Conservation (phyloP, 768 basidiomycete species). For the Naematelia aurantialba region DNA sequence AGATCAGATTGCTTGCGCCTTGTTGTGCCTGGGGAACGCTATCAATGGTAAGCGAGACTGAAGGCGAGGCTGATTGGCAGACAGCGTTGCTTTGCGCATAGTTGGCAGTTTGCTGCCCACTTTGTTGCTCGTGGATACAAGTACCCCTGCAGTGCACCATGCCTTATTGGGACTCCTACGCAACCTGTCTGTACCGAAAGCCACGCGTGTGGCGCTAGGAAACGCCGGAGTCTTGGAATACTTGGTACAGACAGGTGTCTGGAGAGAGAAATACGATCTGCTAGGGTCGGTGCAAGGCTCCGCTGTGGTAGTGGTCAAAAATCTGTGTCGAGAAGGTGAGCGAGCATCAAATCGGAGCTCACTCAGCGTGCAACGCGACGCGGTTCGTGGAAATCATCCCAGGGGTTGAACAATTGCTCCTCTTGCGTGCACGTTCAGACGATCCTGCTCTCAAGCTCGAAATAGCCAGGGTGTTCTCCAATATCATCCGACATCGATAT, state of each 20-base stretch:
- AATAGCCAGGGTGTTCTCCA: slow-evolving; percentile 81
- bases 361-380: slow-evolving; percentile 37
- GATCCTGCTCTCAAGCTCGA: slow-evolving; percentile 81
- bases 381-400: slow-evolving; percentile 55
- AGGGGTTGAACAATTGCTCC: slow-evolving; percentile 65
- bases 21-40: slow-evolving; percentile 37
- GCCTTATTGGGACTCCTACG: slow-evolving; percentile 81
- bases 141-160: slow-evolving; percentile 65
- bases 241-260: slow-evolving; percentile 64
- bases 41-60: slow-evolving; percentile 28
- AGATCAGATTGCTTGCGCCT: slow-evolving; percentile 31
- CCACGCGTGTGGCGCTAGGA: slow-evolving; percentile 62
- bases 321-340: slow-evolving; percentile 64
- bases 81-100: slow-evolving; percentile 8
- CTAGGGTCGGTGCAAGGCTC: slow-evolving; percentile 80
- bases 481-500: slow-evolving; percentile 65
- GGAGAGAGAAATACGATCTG: slow-evolving; percentile 71
- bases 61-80: slow-evolving; percentile 7
- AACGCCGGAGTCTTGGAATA: slow-evolving; percentile 63
- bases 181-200: slow-evolving; percentile 62
- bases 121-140: slow-evolving; percentile 5
- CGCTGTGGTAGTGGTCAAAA: slow-evolving; percentile 83
- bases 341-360: not conserved
- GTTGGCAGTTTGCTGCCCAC: not conserved
- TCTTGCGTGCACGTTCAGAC: slow-evolving; percentile 72